Evolutionary conservation across 192 early-diverging fungal species (phyloP), one percentile per base, ranked within the genome.

Genomic region (Gaertneriomyces sp.): DNA sequence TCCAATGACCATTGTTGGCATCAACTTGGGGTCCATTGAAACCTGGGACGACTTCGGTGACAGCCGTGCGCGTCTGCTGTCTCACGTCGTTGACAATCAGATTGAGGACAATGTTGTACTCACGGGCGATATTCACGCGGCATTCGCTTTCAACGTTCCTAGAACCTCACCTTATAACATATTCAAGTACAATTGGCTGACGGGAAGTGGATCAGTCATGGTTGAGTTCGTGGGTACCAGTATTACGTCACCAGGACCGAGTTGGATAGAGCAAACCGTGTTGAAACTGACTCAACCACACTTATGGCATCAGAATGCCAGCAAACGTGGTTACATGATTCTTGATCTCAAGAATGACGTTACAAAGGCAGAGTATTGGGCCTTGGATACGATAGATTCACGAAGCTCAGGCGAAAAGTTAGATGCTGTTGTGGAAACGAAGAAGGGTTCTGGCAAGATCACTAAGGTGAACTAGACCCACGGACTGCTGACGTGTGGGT

Each of bases 41-140:
- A 50, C 60, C 25, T 74, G 76, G 76, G 76, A 75, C 51, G 73
- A 63, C 42, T 79, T 75, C 69, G 70, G 71, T 10, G 64, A 63
- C 3, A 46, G 16, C 42, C 66, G 77, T 10, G 45, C 62, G 20
- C 47, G 73, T 12, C 41, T 79, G 33, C 20, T 79, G 58, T 57
- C 64, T 41, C 38, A 55, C 16, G 44, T 75, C 39, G 45, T 47
- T 5, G 45, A 55, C 14, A 58, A 69, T 20, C 25, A 42, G 5
- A 75, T 79, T 45, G 14, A 61, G 0, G 63, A 79, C 59, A 68
- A 63, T 25, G 76, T 78, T 9, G 50, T 78, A 8, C 38, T 77
- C 17, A 77, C 76, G 11, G 76, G 76, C 33, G 76, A 77, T 42
- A 69, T 76, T 41, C 76, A 77, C 65, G 51, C 72, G 4, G 55